These are phyloP conservation scores for Wallacemonas sp. DNA, from an alignment of 208 protist species.

Conservation along the genomic window DNA sequence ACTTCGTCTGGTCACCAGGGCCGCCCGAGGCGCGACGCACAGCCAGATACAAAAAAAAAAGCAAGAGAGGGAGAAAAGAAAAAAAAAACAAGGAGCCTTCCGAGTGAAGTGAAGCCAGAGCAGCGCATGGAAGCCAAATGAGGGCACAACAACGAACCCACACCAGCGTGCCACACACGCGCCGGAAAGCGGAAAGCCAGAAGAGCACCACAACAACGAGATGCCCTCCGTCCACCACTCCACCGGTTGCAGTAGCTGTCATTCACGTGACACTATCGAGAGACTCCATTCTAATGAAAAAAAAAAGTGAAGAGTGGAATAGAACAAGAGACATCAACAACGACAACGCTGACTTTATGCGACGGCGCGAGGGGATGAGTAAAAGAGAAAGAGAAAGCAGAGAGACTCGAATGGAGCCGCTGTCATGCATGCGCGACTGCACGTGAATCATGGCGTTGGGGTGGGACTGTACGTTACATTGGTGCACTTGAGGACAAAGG, in stretches of 20 bases:
- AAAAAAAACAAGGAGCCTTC: conserved; percentile 7
- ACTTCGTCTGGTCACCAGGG: too few species aligned
- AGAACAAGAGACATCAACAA: not conserved
- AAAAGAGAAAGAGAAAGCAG: too few species aligned
- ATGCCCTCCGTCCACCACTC: conserved; percentile 1
- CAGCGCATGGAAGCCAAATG: not conserved
- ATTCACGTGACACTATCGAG: not conserved
- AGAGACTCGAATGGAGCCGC: too few species aligned
- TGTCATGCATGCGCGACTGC: too few species aligned
- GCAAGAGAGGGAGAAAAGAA: not conserved
- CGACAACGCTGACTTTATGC: not conserved
- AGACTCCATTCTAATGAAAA: not conserved
- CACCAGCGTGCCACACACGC: not conserved
- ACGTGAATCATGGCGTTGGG: too few species aligned
- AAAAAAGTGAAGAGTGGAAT: conserved; percentile 6
- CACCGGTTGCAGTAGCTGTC: too few species aligned
- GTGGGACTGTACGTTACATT: too few species aligned
- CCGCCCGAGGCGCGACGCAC: too few species aligned
- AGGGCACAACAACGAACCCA: conserved; percentile 7
- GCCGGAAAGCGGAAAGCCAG: not conserved
- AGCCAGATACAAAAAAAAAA: not conserved
- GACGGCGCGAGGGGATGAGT: not conserved
- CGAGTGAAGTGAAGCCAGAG: not conserved
- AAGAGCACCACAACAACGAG: not conserved
- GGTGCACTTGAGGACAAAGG: too few species aligned